Conservation (phyloP, 2,329 filamentous ascomycete genomes). For the Ophiocordyceps camponoti-saundersi region DNA sequence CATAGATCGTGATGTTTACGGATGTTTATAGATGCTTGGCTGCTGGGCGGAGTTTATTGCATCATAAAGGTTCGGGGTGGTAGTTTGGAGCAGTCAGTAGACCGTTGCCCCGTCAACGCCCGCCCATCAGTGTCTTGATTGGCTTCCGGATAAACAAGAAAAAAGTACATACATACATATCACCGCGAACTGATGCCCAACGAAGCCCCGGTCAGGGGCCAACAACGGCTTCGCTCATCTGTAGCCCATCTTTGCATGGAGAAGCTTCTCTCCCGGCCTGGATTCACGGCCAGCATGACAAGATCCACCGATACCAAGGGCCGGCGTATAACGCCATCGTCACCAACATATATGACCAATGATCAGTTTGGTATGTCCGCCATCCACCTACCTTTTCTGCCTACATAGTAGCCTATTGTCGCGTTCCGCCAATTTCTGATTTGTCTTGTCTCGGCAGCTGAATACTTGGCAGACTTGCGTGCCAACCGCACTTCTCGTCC, state of each 20-base stretch:
- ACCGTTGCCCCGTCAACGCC: constrained; percentile 10
- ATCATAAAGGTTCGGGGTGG: not conserved
- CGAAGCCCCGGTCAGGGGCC: not conserved
- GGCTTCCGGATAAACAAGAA: constrained; percentile 3
- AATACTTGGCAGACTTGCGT: constrained; percentile 55
- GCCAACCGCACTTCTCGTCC: constrained; percentile 50
- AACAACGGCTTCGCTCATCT: not conserved
- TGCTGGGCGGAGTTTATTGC: not conserved
- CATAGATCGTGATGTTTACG: too few relatives aligned
- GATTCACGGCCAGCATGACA: constrained; percentile 9
- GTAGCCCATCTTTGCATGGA: not conserved
- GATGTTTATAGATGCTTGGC: not conserved
- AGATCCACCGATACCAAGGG: constrained; percentile 17
- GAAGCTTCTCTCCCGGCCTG: not conserved
- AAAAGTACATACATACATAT: not conserved
- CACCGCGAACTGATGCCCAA: not conserved
- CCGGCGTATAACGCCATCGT: constrained; percentile 42
- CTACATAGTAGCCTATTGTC: not conserved
- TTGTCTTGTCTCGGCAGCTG: constrained; percentile 26
- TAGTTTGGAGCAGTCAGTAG: not conserved
- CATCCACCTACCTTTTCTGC: not conserved
- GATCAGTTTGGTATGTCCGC: constrained; percentile 49
- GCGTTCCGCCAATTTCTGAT: constrained; percentile 1
- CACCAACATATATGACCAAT: constrained; percentile 47
- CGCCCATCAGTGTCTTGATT: constrained; percentile 2